Base-by-base conservation (phyloP, 768 basidiomycete species). In the Pilatotrama ljubarskyi region DNA sequence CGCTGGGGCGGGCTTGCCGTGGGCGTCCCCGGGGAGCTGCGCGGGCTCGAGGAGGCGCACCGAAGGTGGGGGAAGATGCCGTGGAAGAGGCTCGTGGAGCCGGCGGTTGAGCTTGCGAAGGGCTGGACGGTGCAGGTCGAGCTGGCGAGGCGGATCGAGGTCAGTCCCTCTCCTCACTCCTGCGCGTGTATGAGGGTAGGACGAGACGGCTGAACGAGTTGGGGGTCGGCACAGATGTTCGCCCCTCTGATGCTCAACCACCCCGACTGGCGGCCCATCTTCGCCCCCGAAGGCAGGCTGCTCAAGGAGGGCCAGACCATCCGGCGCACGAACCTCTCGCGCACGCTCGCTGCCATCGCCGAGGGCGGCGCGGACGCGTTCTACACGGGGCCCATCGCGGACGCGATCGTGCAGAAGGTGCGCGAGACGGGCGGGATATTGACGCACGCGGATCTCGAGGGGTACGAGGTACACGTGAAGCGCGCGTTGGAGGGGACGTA, bases 11-110 rank as follows among this genome's bases (percentile, higher is more conserved):
- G 97, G 3, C 75, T 98, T 54, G 73, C 93, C 6, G 84, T 96
- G n/a, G 95, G 84, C 22, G 88, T 97, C 0, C 97, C 97, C 1
- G 91, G 95, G 9, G 95, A 98, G 75, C 71, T 98, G 46, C 82
- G 88, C 22, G 97, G 95, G 10, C 80, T 98, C 32, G 85, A 88
- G 70, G 90, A 87, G 70, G 93, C 91, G 0, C 89, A 95, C 73
- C 76, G 79, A 41, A 81, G 86, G 24, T 97, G 95, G 86, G 96
- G 94, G 0, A 82, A 75, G 37, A 67, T 97, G 13, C 79, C 87
- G 0, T 98, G 97, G 97, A 74, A 79, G 41, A 75, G 81, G 29
- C 79, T 98, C 22, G 82, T 98, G 17, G 75, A 84, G 65, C 95
- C 95, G 0, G 87, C 83, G 32, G 82, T 86, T 5, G 73, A 83